A percentile compares a stretch with the other conserved stretches of the same genome.
These are phyloP conservation scores for Scheffersomyces lignosus DNA, from an alignment of 805 yeast genomes.

Conservation along the genomic window DNA sequence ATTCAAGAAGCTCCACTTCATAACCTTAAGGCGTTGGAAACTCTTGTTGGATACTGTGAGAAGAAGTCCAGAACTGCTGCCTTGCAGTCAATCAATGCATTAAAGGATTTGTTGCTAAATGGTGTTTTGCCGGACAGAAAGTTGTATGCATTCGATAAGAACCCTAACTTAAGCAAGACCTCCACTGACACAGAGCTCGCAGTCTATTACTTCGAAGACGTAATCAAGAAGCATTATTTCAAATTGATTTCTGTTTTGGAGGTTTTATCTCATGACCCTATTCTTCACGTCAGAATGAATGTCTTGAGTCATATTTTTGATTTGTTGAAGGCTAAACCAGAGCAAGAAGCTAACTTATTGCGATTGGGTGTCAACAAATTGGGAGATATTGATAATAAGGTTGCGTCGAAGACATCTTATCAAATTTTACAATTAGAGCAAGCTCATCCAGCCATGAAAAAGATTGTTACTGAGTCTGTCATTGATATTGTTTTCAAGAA, in stretches of 20 bases:
- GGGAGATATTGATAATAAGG: slow-evolving; percentile 91
- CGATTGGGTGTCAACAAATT: slow-evolving; percentile 89
- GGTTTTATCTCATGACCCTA: slow-evolving; percentile 83
- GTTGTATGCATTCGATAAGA: slow-evolving; percentile 71
- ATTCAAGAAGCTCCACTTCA: slow-evolving; percentile 95
- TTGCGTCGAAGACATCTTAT: slow-evolving; percentile 84
- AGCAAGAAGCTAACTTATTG: slow-evolving; percentile 90
- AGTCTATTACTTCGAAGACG: slow-evolving; percentile 84
- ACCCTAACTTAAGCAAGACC: slow-evolving; percentile 51
- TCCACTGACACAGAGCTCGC: slow-evolving; percentile 55
- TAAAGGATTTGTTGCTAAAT: slow-evolving; percentile 81
- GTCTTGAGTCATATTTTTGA: slow-evolving; percentile 77
- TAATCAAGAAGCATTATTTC: slow-evolving; percentile 75
- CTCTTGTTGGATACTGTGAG: slow-evolving; percentile 72
- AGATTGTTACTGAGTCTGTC: slow-evolving; percentile 73
- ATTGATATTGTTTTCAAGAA: slow-evolving; percentile 77
- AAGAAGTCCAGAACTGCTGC: slow-evolving; percentile 94
- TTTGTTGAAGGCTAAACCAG: slow-evolving; percentile 82
- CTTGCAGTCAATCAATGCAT: slow-evolving; percentile 82
- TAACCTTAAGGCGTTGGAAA: slow-evolving; percentile 79
- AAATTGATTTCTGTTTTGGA: slow-evolving; percentile 76
- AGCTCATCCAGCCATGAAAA: slow-evolving; percentile 94
- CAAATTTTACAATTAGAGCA: slow-evolving; percentile 78
- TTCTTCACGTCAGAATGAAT: slow-evolving; percentile 80
- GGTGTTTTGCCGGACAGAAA: slow-evolving; percentile 88